phyloP scores from a whole-genome alignment of 2,329 filamentous ascomycete species.

The Penicillium janthinellum region DNA sequence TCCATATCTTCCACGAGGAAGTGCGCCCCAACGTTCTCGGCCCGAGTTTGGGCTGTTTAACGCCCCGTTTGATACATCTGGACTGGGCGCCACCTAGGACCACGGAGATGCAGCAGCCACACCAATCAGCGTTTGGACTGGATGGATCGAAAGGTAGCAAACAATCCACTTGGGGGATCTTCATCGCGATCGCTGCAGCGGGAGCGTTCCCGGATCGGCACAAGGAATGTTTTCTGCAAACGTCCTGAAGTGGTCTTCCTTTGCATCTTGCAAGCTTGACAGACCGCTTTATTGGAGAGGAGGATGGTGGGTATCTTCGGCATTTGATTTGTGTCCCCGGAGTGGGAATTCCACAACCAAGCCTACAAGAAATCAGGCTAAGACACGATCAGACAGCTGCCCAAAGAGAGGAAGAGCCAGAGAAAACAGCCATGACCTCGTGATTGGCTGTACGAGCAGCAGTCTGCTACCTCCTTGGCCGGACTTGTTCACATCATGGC shows the following conservation, averaged over 20 bases:
- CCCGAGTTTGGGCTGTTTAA: slow-evolving; percentile 26
- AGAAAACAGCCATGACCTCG: not conserved
- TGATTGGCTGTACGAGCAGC: slow-evolving; percentile 29
- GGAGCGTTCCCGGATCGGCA: slow-evolving; percentile 22
- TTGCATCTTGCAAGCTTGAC: slow-evolving; percentile 4
- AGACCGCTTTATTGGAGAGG: not conserved
- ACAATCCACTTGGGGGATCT: slow-evolving; percentile 26
- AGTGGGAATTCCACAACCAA: not conserved
- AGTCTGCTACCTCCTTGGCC: slow-evolving; percentile 23
- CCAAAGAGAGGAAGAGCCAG: not conserved
- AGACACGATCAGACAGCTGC: not conserved
- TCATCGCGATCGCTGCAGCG: slow-evolving; percentile 21
- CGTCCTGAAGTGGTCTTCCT: slow-evolving; percentile 32
- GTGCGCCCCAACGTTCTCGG: slow-evolving; percentile 15
- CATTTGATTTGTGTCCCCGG: not conserved
- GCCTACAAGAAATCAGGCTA: not conserved
- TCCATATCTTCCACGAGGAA: slow-evolving; percentile 4
- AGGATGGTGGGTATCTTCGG: not conserved
- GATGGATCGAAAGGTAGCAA: slow-evolving; percentile 28
- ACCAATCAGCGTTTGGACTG: slow-evolving; percentile 28
- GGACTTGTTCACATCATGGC: slow-evolving; percentile 28
- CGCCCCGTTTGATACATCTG: slow-evolving; percentile 30
- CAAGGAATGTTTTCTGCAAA: slow-evolving; percentile 31
- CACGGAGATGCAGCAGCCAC: slow-evolving; percentile 20
- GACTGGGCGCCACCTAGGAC: slow-evolving; percentile 7